These are phyloP conservation scores for Sarcodon sp. DNA, from an alignment of 768 basidiomycete species.

Conservation along the genomic window DNA sequence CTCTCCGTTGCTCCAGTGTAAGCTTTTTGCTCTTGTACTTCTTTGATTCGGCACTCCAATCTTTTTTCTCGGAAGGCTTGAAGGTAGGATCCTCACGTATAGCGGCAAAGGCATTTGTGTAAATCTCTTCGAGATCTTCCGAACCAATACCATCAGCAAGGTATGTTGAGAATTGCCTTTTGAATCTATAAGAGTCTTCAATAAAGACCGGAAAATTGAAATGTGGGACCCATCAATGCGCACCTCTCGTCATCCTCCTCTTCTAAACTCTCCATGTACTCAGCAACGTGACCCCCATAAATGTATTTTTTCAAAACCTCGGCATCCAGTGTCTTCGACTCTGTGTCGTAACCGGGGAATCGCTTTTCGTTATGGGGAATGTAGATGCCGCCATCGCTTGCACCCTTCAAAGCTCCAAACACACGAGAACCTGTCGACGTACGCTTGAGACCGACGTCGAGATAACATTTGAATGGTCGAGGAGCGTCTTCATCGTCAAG, in stretches of 20 bases:
- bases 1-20: constrained; percentile 66
- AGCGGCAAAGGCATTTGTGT: constrained; percentile 82
- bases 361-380: constrained; percentile 97
- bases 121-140: constrained; percentile 96
- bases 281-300: constrained; percentile 92
- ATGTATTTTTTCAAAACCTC: constrained; percentile 98
- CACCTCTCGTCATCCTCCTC: constrained; percentile 98
- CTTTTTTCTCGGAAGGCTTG: constrained; percentile 82
- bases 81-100: constrained; percentile 92
- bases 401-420: constrained; percentile 98
- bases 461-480: constrained; percentile 97
- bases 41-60: constrained; percentile 81
- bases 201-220: not conserved
- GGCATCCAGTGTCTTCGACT: constrained; percentile 84
- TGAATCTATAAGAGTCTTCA: constrained; percentile 46
- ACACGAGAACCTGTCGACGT: constrained; percentile 96
- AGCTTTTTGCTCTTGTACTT: constrained; percentile 63
- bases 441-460: constrained; percentile 96
- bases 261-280: constrained; percentile 99
- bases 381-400: constrained; percentile 93
- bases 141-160: constrained; percentile 93
- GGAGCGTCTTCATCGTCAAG: constrained; percentile 89
- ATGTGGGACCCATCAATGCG: constrained; percentile 9
- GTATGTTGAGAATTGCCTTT: constrained; percentile 93
- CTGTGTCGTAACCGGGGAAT: constrained; percentile 95